phyloP scores from a whole-genome alignment of 1,284 basidiomycete genomes.

The Leccinum pallidistipes region DNA sequence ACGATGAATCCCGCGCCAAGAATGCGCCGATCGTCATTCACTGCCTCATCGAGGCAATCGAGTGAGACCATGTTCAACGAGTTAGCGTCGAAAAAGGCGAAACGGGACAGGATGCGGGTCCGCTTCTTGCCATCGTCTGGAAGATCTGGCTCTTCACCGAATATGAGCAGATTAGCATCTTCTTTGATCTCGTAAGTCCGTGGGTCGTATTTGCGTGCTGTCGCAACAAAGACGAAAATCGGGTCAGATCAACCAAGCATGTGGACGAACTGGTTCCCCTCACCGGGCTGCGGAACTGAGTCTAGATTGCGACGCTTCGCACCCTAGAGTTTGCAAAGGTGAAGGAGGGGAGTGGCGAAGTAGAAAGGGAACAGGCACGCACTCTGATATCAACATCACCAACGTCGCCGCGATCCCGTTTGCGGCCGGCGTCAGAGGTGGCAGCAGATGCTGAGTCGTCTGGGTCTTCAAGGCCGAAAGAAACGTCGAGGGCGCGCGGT shows the following conservation, averaged over 20 bases:
- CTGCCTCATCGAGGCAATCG: constrained; percentile 5
- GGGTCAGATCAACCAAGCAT: not conserved
- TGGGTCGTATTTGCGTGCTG: constrained; percentile 29
- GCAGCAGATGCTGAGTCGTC: constrained; percentile 24
- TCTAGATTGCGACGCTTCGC: constrained; percentile 33
- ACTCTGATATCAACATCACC: constrained; percentile 21
- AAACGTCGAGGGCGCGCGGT: constrained; percentile 37
- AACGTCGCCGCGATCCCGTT: constrained; percentile 23
- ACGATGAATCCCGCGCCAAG: constrained; percentile 40
- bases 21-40: constrained; percentile 16
- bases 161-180: constrained; percentile 30
- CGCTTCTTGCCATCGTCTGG: constrained; percentile 32
- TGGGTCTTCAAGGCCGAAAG: constrained; percentile 25
- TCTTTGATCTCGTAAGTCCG: constrained; percentile 34
- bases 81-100: constrained; percentile 41
- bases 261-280: not conserved
- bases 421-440: constrained; percentile 31
- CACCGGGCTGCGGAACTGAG: constrained; percentile 17
- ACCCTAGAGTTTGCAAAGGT: constrained; percentile 11
- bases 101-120: constrained; percentile 40
- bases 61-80: constrained; percentile 27
- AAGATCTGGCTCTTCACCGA: constrained; percentile 34
- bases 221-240: not conserved
- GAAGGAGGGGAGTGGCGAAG: not conserved
- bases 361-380: not conserved